phyloP scores from a whole-genome alignment of 495 filamentous ascomycete genomes.

The Hypoxylon rickii region DNA sequence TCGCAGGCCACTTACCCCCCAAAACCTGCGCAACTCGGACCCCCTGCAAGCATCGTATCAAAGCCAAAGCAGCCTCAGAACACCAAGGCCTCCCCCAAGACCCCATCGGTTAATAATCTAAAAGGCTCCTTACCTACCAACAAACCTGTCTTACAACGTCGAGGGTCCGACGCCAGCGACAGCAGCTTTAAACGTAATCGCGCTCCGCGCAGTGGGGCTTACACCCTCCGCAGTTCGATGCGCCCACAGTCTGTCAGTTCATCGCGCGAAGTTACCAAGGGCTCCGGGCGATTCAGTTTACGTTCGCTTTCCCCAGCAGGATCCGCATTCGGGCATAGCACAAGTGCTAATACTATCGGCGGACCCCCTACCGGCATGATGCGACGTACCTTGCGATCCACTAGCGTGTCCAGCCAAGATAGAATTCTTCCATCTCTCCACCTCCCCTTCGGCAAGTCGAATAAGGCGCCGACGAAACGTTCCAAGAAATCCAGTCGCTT shows the following conservation, averaged over 20 bases:
- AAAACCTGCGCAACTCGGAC: slow-evolving; percentile 5
- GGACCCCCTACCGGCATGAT: slow-evolving; percentile 14
- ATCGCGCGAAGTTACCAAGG: slow-evolving; percentile 14
- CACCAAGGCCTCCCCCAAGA: slow-evolving; percentile 14
- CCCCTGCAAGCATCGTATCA: slow-evolving; percentile 12
- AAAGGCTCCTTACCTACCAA: slow-evolving; percentile 19
- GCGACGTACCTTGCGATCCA: slow-evolving; percentile 31
- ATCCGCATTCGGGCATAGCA: slow-evolving; percentile 34
- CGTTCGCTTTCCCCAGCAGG: slow-evolving; percentile 44
- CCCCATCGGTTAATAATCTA: slow-evolving; percentile 1
- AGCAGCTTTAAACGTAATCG: slow-evolving; percentile 54
- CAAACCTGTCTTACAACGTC: slow-evolving; percentile 39
- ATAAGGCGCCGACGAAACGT: slow-evolving; percentile 16
- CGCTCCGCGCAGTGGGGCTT: slow-evolving; percentile 18
- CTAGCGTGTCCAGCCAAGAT: slow-evolving; percentile 30
- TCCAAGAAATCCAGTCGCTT: slow-evolving; percentile 53
- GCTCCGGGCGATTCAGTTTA: slow-evolving; percentile 45
- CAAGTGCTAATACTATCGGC: slow-evolving; percentile 12
- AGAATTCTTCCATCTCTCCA: slow-evolving; percentile 33
- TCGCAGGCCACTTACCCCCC: slow-evolving; percentile 24
- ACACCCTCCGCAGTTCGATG: slow-evolving; percentile 50
- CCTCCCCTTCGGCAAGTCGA: slow-evolving; percentile 35
- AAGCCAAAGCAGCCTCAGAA: slow-evolving; percentile 7
- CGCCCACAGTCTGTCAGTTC: slow-evolving; percentile 37
- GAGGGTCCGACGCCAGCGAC: slow-evolving; percentile 52